Base-by-base conservation (phyloP, 148 eudicot genomes). In the Salicornia ramosissima region DNA sequence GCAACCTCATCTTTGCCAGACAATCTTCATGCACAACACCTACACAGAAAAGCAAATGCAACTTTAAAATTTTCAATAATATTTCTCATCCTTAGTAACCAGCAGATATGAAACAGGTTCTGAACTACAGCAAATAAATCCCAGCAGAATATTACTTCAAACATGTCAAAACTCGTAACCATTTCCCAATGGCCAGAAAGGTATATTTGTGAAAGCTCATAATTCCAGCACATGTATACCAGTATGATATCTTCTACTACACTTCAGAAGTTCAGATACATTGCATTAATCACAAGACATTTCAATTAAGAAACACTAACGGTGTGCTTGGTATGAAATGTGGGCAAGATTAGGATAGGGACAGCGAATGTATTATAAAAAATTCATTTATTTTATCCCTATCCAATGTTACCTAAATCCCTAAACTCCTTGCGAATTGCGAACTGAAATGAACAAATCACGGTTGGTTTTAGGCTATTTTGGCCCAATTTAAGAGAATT, bases 1-100 rank as follows among this genome's bases (percentile, higher is more conserved):
- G 77, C 85, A 94, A 71, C 75, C 91, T 83, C 99, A 94, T 94
- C 80, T 94, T 94, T 51, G 85, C 64, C 53, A 86, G 54, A 68
- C 93, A 94, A 73, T 94, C 97, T 79, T 94, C 99, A 84, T 94
- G 91, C 54, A 86, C 86, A 78, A 94, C 91, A 60, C 89, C 99
- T 94, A 60, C 74, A 77, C 33, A 64, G 72, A 57, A 59, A 24
- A 28, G 22, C 33, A 53, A 75, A 77, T 50, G 65, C 15, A 71
- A 55, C 25, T 60, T n/a, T n/a, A n/a, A 51, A 65, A 34, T 13
- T 26, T 50, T 39, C 31, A 28, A 67, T 29, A 21, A 61, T 61
- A 18, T 60, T 3, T 56, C 61, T 28, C 19, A 12, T 13, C 61
- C 36, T 56, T 14, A 3, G 29, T n/a, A n/a, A n/a, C n/a, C n/a